Percentiles rank a stretch among this genome's conserved stretches.
phyloP scores from a whole-genome alignment of 192 early-diverging fungal genomes.

The Radiomyces spectabilis region DNA sequence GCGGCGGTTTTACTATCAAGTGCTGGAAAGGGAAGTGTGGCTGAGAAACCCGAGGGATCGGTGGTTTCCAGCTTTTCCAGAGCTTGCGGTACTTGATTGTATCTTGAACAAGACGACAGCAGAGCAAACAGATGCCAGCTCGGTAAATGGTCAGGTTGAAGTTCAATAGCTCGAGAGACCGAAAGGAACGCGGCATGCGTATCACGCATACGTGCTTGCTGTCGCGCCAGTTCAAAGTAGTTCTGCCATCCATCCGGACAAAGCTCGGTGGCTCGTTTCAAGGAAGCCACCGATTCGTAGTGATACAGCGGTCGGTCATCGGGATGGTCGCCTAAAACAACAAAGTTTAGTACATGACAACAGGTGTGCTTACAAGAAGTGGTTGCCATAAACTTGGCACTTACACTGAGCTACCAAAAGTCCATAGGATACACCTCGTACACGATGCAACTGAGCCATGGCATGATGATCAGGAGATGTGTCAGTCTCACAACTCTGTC shows the following conservation, averaged over 20 bases:
- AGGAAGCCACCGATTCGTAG: slow-evolving; percentile 43
- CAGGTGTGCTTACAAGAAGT: background rate
- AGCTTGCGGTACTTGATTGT: too few species aligned
- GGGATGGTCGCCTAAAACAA: slow-evolving; percentile 44
- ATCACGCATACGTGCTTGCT: slow-evolving; percentile 55
- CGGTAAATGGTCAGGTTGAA: slow-evolving; percentile 46
- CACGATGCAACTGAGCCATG: slow-evolving; percentile 1
- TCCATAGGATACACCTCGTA: slow-evolving; percentile 22
- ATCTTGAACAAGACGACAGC: slow-evolving; percentile 43
- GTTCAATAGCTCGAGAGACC: slow-evolving; percentile 43
- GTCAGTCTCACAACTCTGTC: too few species aligned
- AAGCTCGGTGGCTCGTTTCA: slow-evolving; percentile 41
- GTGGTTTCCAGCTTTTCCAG: too few species aligned
- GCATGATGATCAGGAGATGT: background rate
- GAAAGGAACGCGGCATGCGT: slow-evolving; percentile 39
- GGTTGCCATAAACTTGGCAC: background rate
- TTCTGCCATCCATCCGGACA: slow-evolving; percentile 39
- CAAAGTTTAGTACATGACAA: background rate
- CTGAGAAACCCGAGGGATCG: too few species aligned
- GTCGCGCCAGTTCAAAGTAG: slow-evolving; percentile 54
- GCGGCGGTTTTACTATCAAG: too few species aligned
- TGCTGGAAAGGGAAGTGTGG: too few species aligned
- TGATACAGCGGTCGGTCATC: slow-evolving; percentile 55
- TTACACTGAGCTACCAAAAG: slow-evolving; percentile 28
- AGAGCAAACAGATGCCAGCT: slow-evolving; percentile 67